A percentile compares a stretch with the other conserved stretches of the same genome.
Conservation (phyloP, 106 monocot species). For the Dendrobium nobile region DNA sequence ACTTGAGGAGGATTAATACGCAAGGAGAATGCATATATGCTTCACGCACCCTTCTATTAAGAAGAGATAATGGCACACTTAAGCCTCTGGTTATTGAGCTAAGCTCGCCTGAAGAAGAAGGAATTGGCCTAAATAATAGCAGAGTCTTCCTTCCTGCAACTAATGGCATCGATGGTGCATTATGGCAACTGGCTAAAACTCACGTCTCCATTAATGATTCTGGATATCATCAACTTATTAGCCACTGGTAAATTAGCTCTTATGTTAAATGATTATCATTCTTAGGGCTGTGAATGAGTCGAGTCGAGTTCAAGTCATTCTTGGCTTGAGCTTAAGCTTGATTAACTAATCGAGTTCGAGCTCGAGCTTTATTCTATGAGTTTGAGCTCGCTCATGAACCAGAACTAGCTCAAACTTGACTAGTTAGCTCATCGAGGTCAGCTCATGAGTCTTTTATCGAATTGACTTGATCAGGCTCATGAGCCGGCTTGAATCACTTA, state of each 20-base stretch:
- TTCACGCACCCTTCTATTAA: slow-evolving; percentile 51
- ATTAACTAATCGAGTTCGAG: too few relatives aligned
- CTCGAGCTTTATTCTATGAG: too few relatives aligned
- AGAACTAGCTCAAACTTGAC: too few relatives aligned
- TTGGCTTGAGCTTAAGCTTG: too few relatives aligned
- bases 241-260: slow-evolving; percentile 47
- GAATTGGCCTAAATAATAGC: slow-evolving; percentile 17
- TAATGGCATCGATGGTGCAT: slow-evolving; percentile 24
- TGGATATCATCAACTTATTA: slow-evolving; percentile 63
- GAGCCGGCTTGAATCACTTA: too few relatives aligned
- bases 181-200: slow-evolving; percentile 66
- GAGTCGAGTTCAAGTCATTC: too few relatives aligned
- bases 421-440: too few relatives aligned
- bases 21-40: slow-evolving; percentile 41
- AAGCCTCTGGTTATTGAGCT: slow-evolving; percentile 58
- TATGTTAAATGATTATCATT: background rate
- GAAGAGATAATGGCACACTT: slow-evolving; percentile 37
- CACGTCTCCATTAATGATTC: slow-evolving; percentile 66
- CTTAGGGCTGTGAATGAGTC: background rate
- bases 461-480: too few relatives aligned
- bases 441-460: too few relatives aligned
- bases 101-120: slow-evolving; percentile 27
- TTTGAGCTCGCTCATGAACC: too few relatives aligned
- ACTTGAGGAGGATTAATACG: slow-evolving; percentile 36
- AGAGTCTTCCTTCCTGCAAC: slow-evolving; percentile 47